These are phyloP conservation scores for Eugenia klotzschiana DNA, from an alignment of 441 rosid genomes.

Conservation along the genomic window DNA sequence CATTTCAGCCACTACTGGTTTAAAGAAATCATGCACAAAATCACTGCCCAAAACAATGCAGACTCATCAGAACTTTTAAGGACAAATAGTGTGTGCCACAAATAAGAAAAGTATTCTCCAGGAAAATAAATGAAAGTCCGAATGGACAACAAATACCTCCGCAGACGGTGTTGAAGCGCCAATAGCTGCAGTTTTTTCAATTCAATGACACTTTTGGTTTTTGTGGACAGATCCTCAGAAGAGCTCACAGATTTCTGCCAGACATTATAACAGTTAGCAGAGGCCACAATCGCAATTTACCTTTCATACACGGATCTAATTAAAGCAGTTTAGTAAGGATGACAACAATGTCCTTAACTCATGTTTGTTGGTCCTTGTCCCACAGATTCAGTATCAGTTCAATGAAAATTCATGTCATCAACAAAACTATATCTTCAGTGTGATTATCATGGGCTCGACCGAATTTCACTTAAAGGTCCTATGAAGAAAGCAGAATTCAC, in stretches of 20 bases:
- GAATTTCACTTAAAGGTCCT: background rate
- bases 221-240: constrained; percentile 78
- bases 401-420: background rate
- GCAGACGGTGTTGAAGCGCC: constrained; percentile 67
- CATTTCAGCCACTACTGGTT: constrained; percentile 60
- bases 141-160: constrained; percentile 36
- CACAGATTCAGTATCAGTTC: background rate
- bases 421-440: background rate
- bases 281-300: background rate
- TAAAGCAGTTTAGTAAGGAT: background rate
- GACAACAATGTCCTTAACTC: background rate
- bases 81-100: background rate
- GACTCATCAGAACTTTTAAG: background rate
- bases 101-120: background rate
- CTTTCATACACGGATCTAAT: background rate
- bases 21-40: constrained; percentile 65
- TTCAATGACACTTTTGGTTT: constrained; percentile 86
- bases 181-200: constrained; percentile 81
- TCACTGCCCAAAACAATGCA: constrained; percentile 35
- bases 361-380: background rate
- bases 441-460: background rate
- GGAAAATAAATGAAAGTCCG: background rate
- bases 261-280: background rate
- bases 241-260: constrained; percentile 66
- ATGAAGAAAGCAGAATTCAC: background rate